Percentiles rank a stretch among this genome's conserved stretches.
These are phyloP conservation scores for Podospora pseudocomata DNA, from an alignment of 495 filamentous ascomycete genomes.

Conservation along the genomic window DNA sequence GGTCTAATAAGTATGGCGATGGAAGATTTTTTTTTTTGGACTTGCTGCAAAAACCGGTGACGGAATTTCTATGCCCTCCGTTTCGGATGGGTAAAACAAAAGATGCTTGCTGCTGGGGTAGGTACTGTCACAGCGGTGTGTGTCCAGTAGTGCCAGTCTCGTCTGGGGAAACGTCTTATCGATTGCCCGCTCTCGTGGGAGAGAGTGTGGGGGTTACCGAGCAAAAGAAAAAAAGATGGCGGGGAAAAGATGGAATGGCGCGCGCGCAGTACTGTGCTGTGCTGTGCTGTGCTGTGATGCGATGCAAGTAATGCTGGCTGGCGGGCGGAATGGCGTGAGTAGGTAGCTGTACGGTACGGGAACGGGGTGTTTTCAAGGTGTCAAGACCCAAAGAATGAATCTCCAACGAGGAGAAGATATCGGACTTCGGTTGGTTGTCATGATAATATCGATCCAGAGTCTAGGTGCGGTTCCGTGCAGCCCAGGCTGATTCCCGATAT, in stretches of 20 bases:
- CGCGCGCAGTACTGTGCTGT: no score
- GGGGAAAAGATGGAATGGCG: slow-evolving; percentile 13
- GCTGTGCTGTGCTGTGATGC: background rate
- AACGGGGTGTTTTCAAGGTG: slow-evolving; percentile 36
- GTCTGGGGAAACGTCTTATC: slow-evolving; percentile 30
- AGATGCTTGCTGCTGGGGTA: slow-evolving; percentile 5
- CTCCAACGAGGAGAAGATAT: slow-evolving; percentile 55
- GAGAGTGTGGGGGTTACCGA: slow-evolving; percentile 38
- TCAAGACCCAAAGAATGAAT: slow-evolving; percentile 48
- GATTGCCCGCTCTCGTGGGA: slow-evolving; percentile 20
- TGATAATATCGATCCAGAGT: slow-evolving; percentile 46
- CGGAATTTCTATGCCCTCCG: background rate
- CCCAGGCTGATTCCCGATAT: slow-evolving; percentile 40
- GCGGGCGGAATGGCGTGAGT: background rate
- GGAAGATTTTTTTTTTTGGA: background rate
- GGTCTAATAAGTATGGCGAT: slow-evolving; percentile 43
- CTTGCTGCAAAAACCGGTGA: slow-evolving; percentile 13
- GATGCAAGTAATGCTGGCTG: background rate
- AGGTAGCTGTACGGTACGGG: background rate
- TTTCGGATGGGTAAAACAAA: background rate
- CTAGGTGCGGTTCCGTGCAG: slow-evolving; percentile 34
- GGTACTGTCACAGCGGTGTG: slow-evolving; percentile 11
- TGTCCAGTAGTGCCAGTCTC: slow-evolving; percentile 7
- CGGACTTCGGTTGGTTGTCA: slow-evolving; percentile 52
- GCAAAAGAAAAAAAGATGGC: slow-evolving; percentile 12